Conservation (phyloP, 2,329 filamentous ascomycete species). For the Colletotrichum gigasporum region DNA sequence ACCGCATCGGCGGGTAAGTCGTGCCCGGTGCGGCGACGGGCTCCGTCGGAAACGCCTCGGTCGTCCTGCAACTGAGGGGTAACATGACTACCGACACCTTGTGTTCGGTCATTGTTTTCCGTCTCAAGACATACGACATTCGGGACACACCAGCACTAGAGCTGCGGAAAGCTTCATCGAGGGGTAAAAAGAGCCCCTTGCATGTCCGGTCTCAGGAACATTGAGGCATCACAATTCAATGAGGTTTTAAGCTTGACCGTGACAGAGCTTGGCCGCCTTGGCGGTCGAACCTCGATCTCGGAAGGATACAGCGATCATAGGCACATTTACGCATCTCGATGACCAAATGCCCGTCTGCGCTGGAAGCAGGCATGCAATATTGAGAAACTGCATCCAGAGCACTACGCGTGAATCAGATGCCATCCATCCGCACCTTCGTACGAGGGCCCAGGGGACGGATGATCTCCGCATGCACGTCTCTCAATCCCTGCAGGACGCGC, state of each 20-base stretch:
- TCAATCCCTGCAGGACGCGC: slow-evolving; percentile 8
- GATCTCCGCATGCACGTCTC: slow-evolving; percentile 22
- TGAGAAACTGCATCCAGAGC: slow-evolving; percentile 7
- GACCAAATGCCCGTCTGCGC: background rate
- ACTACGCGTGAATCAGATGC: background rate
- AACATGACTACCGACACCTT: background rate
- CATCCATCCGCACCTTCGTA: slow-evolving; percentile 19
- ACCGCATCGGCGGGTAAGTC: slow-evolving; percentile 23
- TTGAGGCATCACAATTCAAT: background rate
- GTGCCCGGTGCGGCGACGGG: background rate
- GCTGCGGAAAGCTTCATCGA: background rate
- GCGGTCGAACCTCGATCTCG: background rate
- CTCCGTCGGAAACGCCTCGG: slow-evolving; percentile 12
- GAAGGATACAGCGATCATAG: background rate
- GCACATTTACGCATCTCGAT: background rate
- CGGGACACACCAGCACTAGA: slow-evolving; percentile 1
- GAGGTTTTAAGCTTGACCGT: slow-evolving; percentile 4
- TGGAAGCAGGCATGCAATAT: background rate
- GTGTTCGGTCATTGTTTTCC: no score
- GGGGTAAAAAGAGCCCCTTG: slow-evolving; percentile 1
- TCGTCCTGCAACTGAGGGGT: slow-evolving; percentile 12
- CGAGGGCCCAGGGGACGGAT: slow-evolving; percentile 7
- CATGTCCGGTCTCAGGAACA: background rate
- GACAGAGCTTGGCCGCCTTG: slow-evolving; percentile 8
- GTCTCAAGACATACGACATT: no score